Conservation (phyloP, 495 filamentous ascomycete genomes). For the Neurospora tetrasperma region DNA sequence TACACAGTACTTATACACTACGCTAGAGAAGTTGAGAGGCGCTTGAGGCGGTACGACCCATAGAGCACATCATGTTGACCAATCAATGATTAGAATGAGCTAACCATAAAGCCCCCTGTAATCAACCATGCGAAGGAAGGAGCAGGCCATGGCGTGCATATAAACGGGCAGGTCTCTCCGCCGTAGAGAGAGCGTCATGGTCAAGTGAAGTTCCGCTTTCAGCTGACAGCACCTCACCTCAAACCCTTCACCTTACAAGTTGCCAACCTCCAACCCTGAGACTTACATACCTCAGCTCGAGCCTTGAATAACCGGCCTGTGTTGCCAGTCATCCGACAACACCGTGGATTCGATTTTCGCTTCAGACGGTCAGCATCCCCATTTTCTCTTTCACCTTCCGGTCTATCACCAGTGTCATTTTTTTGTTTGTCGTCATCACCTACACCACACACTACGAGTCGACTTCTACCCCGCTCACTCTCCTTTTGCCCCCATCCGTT, state of each 20-base stretch:
- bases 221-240: not conserved
- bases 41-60: slow-evolving; percentile 12
- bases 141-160: slow-evolving; percentile 11
- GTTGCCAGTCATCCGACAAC: not conserved
- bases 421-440: not conserved
- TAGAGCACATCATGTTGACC: not conserved
- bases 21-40: not conserved
- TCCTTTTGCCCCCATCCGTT: not conserved
- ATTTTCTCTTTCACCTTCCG: not conserved
- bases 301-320: not conserved
- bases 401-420: not conserved
- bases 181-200: not conserved
- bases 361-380: not conserved
- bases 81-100: slow-evolving; percentile 1
- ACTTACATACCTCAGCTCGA: not conserved
- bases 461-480: not conserved
- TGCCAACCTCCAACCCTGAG: not conserved
- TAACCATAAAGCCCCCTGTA: not conserved
- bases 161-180: slow-evolving; percentile 16
- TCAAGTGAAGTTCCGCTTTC: slow-evolving; percentile 3
- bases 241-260: not conserved
- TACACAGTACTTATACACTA: too few relatives aligned
- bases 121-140: slow-evolving; percentile 6
- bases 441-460: not conserved
- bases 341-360: not conserved